Evolutionary conservation across 2,329 filamentous ascomycete genomes (phyloP).

Genomic region (Pezicula neosporulosa): DNA sequence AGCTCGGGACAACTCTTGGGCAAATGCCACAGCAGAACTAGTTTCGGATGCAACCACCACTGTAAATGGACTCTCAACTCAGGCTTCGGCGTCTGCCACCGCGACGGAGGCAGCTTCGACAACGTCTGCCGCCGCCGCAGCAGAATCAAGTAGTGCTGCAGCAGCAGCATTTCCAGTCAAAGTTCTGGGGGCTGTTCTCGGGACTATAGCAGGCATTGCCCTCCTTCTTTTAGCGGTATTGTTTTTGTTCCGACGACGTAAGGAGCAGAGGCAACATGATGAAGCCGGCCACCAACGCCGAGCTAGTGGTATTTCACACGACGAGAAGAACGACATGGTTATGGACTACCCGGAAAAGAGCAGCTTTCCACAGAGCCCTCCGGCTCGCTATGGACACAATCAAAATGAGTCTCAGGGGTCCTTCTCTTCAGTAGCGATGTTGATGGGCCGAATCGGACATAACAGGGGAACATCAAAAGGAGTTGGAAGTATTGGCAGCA

Average conservation of each 20-base stretch:
- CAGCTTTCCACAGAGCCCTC: conserved; percentile 32
- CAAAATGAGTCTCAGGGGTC: conserved; percentile 52
- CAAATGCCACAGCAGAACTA: conserved; percentile 54
- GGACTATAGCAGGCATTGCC: conserved; percentile 73
- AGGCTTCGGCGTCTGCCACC: conserved; percentile 15
- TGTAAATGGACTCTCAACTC: conserved; percentile 18
- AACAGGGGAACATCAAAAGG: conserved; percentile 41
- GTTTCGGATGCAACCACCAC: conserved; percentile 12
- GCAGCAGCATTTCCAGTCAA: conserved; percentile 42
- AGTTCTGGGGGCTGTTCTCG: conserved; percentile 78
- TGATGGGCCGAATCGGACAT: conserved; percentile 59
- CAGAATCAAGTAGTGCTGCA: conserved; percentile 29
- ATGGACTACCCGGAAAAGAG: conserved; percentile 36
- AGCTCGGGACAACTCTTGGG: conserved; percentile 71
- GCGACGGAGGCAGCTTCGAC: conserved; percentile 8
- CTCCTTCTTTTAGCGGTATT: conserved; percentile 49
- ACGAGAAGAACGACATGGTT: conserved; percentile 56
- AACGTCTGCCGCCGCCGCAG: conserved; percentile 23
- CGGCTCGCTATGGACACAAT: conserved; percentile 43
- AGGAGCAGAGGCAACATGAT: conserved; percentile 50
- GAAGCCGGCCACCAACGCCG: conserved; percentile 43
- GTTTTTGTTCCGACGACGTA: conserved; percentile 59
- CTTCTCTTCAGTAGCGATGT: conserved; percentile 60
- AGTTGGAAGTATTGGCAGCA: conserved; percentile 55
- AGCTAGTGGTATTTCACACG: conserved; percentile 45